phyloP scores from a whole-genome alignment of 495 filamentous ascomycete species.

The Aspergillus hancockii region DNA sequence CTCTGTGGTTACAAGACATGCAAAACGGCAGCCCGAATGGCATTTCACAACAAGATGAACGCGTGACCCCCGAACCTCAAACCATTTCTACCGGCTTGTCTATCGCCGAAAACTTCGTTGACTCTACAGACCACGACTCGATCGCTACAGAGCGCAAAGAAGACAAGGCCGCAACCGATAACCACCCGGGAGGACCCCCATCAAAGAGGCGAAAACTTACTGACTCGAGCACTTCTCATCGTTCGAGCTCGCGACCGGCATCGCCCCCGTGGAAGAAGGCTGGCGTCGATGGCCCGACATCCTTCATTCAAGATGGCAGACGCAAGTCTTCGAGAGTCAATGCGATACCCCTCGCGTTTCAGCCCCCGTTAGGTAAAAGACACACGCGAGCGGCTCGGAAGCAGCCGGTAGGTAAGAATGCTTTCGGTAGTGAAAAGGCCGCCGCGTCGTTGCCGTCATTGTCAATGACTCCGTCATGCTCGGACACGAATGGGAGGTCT shows the following conservation, averaged over 20 bases:
- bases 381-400: conserved; percentile 50
- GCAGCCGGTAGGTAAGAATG: conserved; percentile 26
- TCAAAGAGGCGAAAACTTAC: conserved; percentile 74
- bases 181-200: conserved; percentile 57
- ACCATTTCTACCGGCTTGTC: conserved; percentile 27
- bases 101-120: conserved; percentile 25
- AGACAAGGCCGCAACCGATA: conserved; percentile 31
- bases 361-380: conserved; percentile 65
- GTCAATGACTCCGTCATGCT: conserved; percentile 34
- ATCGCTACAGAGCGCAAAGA: conserved; percentile 34
- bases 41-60: conserved; percentile 49
- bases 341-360: conserved; percentile 65
- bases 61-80: conserved; percentile 40
- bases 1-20: conserved; percentile 56
- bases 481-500: conserved; percentile 34
- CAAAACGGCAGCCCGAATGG: conserved; percentile 56
- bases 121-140: conserved; percentile 31
- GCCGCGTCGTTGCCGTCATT: conserved; percentile 35
- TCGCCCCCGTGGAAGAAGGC: conserved; percentile 96
- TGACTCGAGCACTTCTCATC: conserved; percentile 45
- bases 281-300: conserved; percentile 82
- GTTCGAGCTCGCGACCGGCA: conserved; percentile 50
- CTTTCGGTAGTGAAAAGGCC: conserved; percentile 25
- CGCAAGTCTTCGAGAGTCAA: conserved; percentile 88
- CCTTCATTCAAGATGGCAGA: conserved; percentile 77